Evolutionary conservation across 768 basidiomycete genomes (phyloP).

Genomic region (Porpolomopsis calyptriformis): DNA sequence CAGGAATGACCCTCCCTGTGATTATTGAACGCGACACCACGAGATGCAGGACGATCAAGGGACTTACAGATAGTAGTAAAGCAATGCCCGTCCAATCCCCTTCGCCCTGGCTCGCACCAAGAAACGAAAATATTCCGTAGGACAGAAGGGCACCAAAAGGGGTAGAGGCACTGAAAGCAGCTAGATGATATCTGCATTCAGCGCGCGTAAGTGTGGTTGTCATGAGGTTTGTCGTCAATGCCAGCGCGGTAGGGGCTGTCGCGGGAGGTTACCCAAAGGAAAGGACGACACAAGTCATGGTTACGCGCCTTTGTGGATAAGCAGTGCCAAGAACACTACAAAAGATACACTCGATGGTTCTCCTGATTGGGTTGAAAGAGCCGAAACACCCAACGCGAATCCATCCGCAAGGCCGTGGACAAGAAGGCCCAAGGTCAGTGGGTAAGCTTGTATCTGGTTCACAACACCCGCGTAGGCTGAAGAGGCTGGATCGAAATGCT

Average conservation of each 20-base stretch:
- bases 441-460: constrained; percentile 48
- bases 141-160: constrained; percentile 75
- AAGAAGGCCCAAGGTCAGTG: constrained; percentile 77
- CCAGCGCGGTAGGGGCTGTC: constrained; percentile 82
- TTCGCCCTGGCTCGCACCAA: constrained; percentile 33
- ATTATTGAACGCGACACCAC: not conserved
- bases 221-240: constrained; percentile 78
- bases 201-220: constrained; percentile 55
- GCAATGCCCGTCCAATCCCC: constrained; percentile 63
- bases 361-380: constrained; percentile 27
- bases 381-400: constrained; percentile 78
- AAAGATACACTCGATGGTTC: constrained; percentile 48
- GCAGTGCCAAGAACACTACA: constrained; percentile 82
- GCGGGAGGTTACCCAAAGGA: not conserved
- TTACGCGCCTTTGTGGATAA: constrained; percentile 74
- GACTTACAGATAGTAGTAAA: constrained; percentile 72
- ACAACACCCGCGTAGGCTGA: constrained; percentile 11
- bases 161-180: constrained; percentile 74
- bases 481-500: constrained; percentile 10
- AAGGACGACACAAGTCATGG: not conserved
- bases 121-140: constrained; percentile 51
- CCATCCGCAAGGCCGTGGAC: constrained; percentile 90
- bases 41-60: constrained; percentile 5
- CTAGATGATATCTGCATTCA: constrained; percentile 64
- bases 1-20: constrained; percentile 83